These are phyloP conservation scores for Colletotrichum paranaense DNA, from an alignment of 2,329 filamentous ascomycete genomes.

Conservation along the genomic window DNA sequence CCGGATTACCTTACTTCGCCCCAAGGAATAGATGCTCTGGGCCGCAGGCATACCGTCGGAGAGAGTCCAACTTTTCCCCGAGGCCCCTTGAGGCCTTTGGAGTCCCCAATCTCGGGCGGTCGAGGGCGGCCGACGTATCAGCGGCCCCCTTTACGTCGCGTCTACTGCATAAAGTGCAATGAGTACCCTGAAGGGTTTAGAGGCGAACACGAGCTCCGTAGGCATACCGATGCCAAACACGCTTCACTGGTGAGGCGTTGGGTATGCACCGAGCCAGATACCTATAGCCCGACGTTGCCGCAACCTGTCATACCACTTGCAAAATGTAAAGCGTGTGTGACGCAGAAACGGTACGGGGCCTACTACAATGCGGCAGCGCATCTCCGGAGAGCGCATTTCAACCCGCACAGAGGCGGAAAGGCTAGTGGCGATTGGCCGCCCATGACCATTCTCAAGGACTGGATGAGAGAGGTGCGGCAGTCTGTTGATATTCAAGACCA, in stretches of 20 bases:
- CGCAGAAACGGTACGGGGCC: slow-evolving; percentile 67
- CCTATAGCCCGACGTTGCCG: slow-evolving; percentile 48
- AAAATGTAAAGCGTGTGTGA: slow-evolving; percentile 68
- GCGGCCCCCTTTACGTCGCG: slow-evolving; percentile 72
- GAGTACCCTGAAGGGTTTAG: slow-evolving; percentile 89
- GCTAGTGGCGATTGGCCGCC: slow-evolving; percentile 69
- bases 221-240: slow-evolving; percentile 72
- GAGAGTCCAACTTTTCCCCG: slow-evolving; percentile 56
- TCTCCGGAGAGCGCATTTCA: slow-evolving; percentile 67
- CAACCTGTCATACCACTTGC: slow-evolving; percentile 64
- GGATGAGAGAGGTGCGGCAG: slow-evolving; percentile 70
- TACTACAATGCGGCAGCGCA: slow-evolving; percentile 72
- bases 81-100: slow-evolving; percentile 51
- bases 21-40: slow-evolving; percentile 42
- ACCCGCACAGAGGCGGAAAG: slow-evolving; percentile 65
- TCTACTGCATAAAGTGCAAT: slow-evolving; percentile 82
- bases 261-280: slow-evolving; percentile 65
- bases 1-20: slow-evolving; percentile 47
- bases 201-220: slow-evolving; percentile 85
- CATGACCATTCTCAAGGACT: slow-evolving; percentile 68
- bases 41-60: slow-evolving; percentile 58
- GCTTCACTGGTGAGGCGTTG: slow-evolving; percentile 65
- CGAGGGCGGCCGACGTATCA: slow-evolving; percentile 60
- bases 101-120: slow-evolving; percentile 53
- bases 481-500: slow-evolving; percentile 58